These are phyloP conservation scores for Solanum dulcamara DNA, from an alignment of 257 asterid species.

Conservation along the genomic window DNA sequence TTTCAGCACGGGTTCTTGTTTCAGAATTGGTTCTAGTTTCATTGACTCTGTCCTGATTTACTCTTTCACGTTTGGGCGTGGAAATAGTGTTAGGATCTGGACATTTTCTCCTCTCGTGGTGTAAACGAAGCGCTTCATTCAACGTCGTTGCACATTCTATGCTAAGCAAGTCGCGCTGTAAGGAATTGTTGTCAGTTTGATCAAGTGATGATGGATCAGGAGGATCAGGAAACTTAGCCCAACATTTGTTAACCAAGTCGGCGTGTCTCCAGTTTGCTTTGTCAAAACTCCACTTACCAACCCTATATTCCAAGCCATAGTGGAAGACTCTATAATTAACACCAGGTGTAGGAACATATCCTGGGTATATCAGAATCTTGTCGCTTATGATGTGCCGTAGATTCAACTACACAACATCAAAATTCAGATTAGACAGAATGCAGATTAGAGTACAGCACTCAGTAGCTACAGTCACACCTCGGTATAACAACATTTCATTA, in stretches of 20 bases:
- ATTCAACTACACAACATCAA: constrained; percentile 39
- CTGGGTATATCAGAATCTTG: constrained; percentile 82
- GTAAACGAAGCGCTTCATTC: constrained; percentile 57
- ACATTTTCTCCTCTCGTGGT: constrained; percentile 51
- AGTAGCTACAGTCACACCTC: not conserved
- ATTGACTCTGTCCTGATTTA: constrained; percentile 3
- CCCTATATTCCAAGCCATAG: constrained; percentile 77
- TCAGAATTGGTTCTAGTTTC: not conserved
- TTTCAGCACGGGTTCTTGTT: not conserved
- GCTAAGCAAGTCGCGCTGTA: constrained; percentile 80
- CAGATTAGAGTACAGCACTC: not conserved
- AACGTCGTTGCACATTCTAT: constrained; percentile 59
- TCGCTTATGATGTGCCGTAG: constrained; percentile 59
- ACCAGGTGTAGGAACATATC: constrained; percentile 64
- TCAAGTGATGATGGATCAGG: constrained; percentile 61
- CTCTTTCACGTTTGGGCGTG: constrained; percentile 5
- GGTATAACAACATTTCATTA: not conserved
- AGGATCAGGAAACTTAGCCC: constrained; percentile 81
- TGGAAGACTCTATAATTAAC: constrained; percentile 75
- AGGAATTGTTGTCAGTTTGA: constrained; percentile 29
- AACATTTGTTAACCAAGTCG: constrained; percentile 60
- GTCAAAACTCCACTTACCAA: constrained; percentile 85
- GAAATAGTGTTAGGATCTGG: constrained; percentile 31
- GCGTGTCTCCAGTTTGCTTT: constrained; percentile 82
- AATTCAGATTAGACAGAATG: not conserved